A percentile compares a stretch with the other conserved stretches of the same genome.
phyloP scores from a whole-genome alignment of 2,329 filamentous ascomycete genomes.

The Diaporthe ampelina region DNA sequence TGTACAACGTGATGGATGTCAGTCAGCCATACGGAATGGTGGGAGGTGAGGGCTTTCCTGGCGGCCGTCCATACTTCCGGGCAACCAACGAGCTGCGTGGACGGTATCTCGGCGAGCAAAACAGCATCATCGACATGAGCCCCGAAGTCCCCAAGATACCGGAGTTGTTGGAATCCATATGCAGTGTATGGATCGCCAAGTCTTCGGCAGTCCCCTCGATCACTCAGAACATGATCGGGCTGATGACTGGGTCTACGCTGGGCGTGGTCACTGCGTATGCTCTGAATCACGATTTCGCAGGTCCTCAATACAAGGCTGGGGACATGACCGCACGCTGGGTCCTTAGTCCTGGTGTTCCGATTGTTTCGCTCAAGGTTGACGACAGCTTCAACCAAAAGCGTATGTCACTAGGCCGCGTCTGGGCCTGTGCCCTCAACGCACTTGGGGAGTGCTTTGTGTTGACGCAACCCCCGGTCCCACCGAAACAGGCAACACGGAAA shows the following conservation, averaged over 20 bases:
- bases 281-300: conserved; percentile 71
- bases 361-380: conserved; percentile 86
- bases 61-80: conserved; percentile 85
- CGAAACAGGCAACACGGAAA: conserved; percentile 61
- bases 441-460: conserved; percentile 93
- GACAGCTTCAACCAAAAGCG: conserved; percentile 83
- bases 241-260: conserved; percentile 85
- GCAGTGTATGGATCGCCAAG: conserved; percentile 91
- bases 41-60: conserved; percentile 88
- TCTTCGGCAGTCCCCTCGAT: conserved; percentile 77
- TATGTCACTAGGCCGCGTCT: conserved; percentile 78
- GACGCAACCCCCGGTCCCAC: conserved; percentile 75
- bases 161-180: conserved; percentile 78
- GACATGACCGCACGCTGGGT: conserved; percentile 92
- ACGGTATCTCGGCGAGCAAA: conserved; percentile 74
- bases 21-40: conserved; percentile 88
- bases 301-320: conserved; percentile 76
- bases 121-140: conserved; percentile 72
- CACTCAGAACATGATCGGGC: conserved; percentile 84
- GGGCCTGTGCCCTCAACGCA: conserved; percentile 95
- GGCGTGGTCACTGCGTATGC: conserved; percentile 88
- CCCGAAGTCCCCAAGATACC: conserved; percentile 84
- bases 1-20: conserved; percentile 91
- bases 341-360: conserved; percentile 91
- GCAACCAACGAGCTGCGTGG: conserved; percentile 81